A percentile compares a stretch with the other conserved stretches of the same genome.
These are phyloP conservation scores for Verticillium nonalfalfae DNA, from an alignment of 2,329 filamentous ascomycete species.

Conservation along the genomic window DNA sequence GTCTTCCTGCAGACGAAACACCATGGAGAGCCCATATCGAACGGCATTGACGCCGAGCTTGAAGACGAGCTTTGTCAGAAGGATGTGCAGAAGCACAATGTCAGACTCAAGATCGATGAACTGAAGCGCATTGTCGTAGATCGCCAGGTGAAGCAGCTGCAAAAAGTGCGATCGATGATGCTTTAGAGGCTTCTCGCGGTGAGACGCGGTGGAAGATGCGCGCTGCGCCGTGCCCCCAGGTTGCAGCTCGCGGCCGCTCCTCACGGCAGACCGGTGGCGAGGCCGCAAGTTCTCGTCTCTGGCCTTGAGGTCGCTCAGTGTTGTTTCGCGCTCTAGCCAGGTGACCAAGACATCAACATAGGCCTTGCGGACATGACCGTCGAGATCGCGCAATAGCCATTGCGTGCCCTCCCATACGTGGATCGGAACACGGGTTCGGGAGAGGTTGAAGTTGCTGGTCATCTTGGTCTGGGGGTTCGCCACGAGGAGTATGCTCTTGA, in stretches of 20 bases:
- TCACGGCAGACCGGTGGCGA: conserved; percentile 35
- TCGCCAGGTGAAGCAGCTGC: conserved; percentile 72
- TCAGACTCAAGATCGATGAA: conserved; percentile 67
- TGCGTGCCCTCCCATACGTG: conserved; percentile 95
- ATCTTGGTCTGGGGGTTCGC: conserved; percentile 64
- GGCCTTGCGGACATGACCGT: conserved; percentile 71
- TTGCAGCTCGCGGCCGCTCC: conserved; percentile 31
- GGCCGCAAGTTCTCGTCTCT: conserved; percentile 44
- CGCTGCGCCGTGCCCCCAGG: conserved; percentile 46
- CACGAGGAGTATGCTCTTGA: conserved; percentile 76
- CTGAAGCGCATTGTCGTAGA: conserved; percentile 84
- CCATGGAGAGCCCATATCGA: conserved; percentile 77
- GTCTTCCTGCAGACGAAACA: conserved; percentile 82
- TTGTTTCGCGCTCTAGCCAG: conserved; percentile 81
- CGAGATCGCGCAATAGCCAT: conserved; percentile 78
- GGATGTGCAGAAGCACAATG: conserved; percentile 67
- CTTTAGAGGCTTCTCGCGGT: conserved; percentile 47
- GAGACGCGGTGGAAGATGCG: conserved; percentile 62
- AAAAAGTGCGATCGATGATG: conserved; percentile 65
- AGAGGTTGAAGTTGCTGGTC: conserved; percentile 55
- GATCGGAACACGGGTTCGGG: conserved; percentile 68
- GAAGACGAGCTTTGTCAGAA: conserved; percentile 68
- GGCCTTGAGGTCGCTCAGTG: conserved; percentile 55
- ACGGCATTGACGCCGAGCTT: conserved; percentile 78
- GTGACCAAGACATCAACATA: conserved; percentile 79